A percentile compares a stretch with the other conserved stretches of the same genome.
Conservation (phyloP, 495 filamentous ascomycete genomes). For the Xylaria sp. region DNA sequence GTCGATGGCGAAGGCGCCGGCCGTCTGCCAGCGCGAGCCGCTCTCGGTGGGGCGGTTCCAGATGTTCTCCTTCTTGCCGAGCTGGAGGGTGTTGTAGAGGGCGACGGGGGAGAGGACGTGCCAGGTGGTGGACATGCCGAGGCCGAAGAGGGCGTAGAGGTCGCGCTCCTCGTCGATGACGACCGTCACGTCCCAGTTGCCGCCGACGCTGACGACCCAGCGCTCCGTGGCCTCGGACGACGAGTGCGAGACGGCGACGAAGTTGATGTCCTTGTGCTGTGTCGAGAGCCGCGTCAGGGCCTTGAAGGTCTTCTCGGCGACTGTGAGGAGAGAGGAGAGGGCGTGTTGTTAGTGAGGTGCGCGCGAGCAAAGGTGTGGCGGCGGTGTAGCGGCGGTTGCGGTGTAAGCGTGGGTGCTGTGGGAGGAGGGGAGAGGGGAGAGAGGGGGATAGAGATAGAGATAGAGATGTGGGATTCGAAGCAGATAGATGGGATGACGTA, state of each 20-base stretch:
- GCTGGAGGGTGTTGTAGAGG: constrained; percentile 54
- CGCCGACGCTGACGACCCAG: constrained; percentile 61
- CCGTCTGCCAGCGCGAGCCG: constrained; percentile 64
- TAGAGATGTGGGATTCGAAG: too few relatives aligned
- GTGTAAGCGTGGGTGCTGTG: not conserved
- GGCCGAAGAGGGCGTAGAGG: constrained; percentile 61
- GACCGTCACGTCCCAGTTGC: constrained; percentile 58
- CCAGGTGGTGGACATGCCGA: constrained; percentile 59
- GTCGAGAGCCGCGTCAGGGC: constrained; percentile 52
- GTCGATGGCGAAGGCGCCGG: constrained; percentile 64
- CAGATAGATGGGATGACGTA: constrained; percentile 45
- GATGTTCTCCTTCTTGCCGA: constrained; percentile 61
- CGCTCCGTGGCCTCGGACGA: constrained; percentile 55
- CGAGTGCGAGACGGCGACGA: constrained; percentile 66
- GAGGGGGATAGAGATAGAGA: not conserved
- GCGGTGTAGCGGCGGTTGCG: not conserved
- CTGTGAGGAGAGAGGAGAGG: constrained; percentile 26
- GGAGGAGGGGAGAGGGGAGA: not conserved
- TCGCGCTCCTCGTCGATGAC: constrained; percentile 60
- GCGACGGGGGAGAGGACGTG: constrained; percentile 56
- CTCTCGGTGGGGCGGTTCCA: constrained; percentile 62
- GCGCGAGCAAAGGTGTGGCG: too few relatives aligned
- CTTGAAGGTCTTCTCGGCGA: constrained; percentile 67
- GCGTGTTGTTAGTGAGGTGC: not conserved
- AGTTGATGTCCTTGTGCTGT: constrained; percentile 55